Conservation (phyloP, 1,139 yeast genomes). For the Insectozyma bohioensis region DNA sequence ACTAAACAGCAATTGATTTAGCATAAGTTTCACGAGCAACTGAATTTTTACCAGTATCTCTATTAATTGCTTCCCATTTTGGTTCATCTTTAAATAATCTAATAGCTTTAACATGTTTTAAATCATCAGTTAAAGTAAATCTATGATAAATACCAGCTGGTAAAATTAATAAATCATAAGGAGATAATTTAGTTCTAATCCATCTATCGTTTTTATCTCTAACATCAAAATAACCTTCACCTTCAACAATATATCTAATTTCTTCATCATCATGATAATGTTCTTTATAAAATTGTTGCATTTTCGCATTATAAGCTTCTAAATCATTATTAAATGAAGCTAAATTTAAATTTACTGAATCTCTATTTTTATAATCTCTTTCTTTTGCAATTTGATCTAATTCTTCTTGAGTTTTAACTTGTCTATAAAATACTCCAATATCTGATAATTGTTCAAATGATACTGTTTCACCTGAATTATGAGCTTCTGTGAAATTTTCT, state of each 20-base stretch:
- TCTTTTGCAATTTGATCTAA: slow-evolving; percentile 68
- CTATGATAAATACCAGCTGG: slow-evolving; percentile 96
- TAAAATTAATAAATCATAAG: slow-evolving; percentile 67
- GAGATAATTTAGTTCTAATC: slow-evolving; percentile 69
- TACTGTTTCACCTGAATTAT: slow-evolving; percentile 67
- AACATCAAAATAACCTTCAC: slow-evolving; percentile 91
- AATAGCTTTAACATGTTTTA: slow-evolving; percentile 69
- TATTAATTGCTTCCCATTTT: slow-evolving; percentile 87
- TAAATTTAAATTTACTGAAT: slow-evolving; percentile 61
- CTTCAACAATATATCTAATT: slow-evolving; percentile 84
- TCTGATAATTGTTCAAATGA: slow-evolving; percentile 47
- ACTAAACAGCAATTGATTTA: slow-evolving; percentile 25
- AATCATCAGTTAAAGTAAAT: slow-evolving; percentile 65
- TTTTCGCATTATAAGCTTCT: slow-evolving; percentile 58
- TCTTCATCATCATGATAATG: slow-evolving; percentile 98
- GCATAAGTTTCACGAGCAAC: slow-evolving; percentile 33
- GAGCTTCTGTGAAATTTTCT: slow-evolving; percentile 69
- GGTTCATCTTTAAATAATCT: slow-evolving; percentile 93
- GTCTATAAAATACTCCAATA: slow-evolving; percentile 71
- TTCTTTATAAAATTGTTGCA: slow-evolving; percentile 74
- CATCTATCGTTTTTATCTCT: slow-evolving; percentile 68
- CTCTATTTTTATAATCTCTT: slow-evolving; percentile 79
- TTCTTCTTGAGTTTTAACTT: slow-evolving; percentile 50
- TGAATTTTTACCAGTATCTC: slow-evolving; percentile 37
- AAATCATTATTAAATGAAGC: slow-evolving; percentile 65